Percentiles rank a stretch among this genome's conserved stretches.
Evolutionary conservation across 441 rosid species (phyloP).

Genomic region (Adansonia gregorii): DNA sequence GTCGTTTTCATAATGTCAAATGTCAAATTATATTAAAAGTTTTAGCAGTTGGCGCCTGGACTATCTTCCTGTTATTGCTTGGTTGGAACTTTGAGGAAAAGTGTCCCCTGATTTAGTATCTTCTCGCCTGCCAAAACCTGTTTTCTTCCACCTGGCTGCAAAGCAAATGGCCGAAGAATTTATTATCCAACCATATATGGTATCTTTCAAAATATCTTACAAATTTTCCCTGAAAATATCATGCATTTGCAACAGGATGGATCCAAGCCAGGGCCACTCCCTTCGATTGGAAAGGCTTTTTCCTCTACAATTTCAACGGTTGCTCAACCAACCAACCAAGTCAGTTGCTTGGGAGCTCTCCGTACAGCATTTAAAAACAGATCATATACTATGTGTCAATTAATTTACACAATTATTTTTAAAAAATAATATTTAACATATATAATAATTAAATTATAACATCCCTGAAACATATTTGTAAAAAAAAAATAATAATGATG

Average conservation of each 20-base stretch:
- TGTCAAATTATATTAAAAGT: not conserved
- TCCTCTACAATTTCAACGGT: slow-evolving; percentile 26
- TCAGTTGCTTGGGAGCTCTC: not conserved
- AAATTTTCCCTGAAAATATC: not conserved
- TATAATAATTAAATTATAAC: too few species aligned
- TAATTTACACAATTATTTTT: too few species aligned
- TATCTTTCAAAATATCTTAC: not conserved
- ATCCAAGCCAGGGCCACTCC: not conserved
- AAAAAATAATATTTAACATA: too few species aligned
- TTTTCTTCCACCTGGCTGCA: not conserved
- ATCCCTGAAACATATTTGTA: too few species aligned
- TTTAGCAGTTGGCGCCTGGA: slow-evolving; percentile 1
- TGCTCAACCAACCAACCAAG: slow-evolving; percentile 41
- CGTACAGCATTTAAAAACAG: not conserved
- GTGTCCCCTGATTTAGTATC: not conserved
- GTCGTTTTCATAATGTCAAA: not conserved
- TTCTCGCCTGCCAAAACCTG: not conserved
- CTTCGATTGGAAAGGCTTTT: not conserved
- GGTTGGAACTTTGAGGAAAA: not conserved
- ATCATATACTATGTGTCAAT: too few species aligned
- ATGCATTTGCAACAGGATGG: not conserved
- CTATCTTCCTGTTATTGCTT: not conserved
- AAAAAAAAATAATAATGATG: not conserved
- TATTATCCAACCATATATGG: not conserved
- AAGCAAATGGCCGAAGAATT: not conserved